These are phyloP conservation scores for Candida qinlingensis DNA, from an alignment of 805 yeast species.

Conservation along the genomic window DNA sequence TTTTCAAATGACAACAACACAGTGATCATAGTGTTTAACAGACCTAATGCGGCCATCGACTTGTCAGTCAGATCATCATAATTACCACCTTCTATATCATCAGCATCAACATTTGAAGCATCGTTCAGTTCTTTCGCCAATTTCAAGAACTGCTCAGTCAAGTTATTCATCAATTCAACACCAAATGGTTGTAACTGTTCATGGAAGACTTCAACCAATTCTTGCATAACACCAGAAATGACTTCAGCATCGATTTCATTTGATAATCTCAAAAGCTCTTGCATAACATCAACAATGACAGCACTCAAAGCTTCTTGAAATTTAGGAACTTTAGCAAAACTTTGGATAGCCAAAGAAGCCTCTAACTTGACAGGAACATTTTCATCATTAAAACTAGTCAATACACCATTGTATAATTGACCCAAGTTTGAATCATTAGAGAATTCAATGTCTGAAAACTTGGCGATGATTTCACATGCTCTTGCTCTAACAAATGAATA, in stretches of 20 bases:
- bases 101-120: conserved; percentile 41
- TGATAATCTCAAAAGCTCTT: conserved; percentile 65
- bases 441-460: conserved; percentile 59
- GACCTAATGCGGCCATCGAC: conserved; percentile 76
- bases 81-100: conserved; percentile 28
- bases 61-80: conserved; percentile 53
- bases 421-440: conserved; percentile 32
- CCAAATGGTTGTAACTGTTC: conserved; percentile 91
- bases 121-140: conserved; percentile 68
- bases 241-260: conserved; percentile 84
- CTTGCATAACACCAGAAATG: conserved; percentile 88
- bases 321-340: conserved; percentile 57
- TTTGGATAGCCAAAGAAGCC: conserved; percentile 82
- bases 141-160: conserved; percentile 69
- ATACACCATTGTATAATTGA: conserved; percentile 40
- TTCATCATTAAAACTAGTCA: conserved; percentile 34
- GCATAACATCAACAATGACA: conserved; percentile 78
- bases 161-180: conserved; percentile 54
- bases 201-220: conserved; percentile 83
- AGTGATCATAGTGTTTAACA: conserved; percentile 76
- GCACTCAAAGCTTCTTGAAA: conserved; percentile 65
- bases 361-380: conserved; percentile 74
- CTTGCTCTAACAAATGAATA: conserved; percentile 71
- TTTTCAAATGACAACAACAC: conserved; percentile 79
- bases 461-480: conserved; percentile 59